Base-by-base conservation (phyloP, 805 yeast species). In the Candida michaelii region DNA sequence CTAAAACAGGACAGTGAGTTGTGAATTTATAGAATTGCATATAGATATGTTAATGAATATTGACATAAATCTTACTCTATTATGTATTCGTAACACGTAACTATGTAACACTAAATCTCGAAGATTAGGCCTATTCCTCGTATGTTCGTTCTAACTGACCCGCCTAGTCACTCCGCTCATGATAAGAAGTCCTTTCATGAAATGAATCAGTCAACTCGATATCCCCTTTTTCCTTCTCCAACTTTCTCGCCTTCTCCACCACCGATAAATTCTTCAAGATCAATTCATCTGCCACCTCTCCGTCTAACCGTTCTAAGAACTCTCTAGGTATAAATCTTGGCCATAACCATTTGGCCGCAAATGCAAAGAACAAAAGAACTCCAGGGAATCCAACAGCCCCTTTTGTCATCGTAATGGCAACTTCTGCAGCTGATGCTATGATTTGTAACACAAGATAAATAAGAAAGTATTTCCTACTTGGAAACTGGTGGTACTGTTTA, bases 311-410 rank as follows among this genome's bases (percentile, higher is more conserved):
- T 1, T 63, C 60, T 44, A 91, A 63, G 42, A 85, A 89, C 4
- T 77, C 79, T 30, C 54, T 50, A 0, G 86, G 82, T 41, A 90
- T 85, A 1, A 84, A 56, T 40, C 56, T 60, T 0, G 85, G 86
- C 66, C 95, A 81, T 5, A 74, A 52, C 55, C 80, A 73, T 45
- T 61, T 61, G 14, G 85, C 79, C 10, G 89, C 79, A 1, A 80
- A 65, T 16, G 84, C 74, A 44, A 87, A 90, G 40, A 82, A 74
- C 55, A 91, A 62, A 38, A 91, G 65, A 0, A 93, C 87, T 2
- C 89, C 84, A 0, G 99, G 98, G 56, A 93, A 91, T 2, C 96
- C 98, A 24, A 91, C 88, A 0, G 98, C 97, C 0, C 93, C 98
- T 46, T 73, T 80, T 0, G 97, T 88, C 56, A 83, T 78, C 0